Base-by-base conservation (phyloP, 306 rosid genomes). In the Alnus glutinosa region DNA sequence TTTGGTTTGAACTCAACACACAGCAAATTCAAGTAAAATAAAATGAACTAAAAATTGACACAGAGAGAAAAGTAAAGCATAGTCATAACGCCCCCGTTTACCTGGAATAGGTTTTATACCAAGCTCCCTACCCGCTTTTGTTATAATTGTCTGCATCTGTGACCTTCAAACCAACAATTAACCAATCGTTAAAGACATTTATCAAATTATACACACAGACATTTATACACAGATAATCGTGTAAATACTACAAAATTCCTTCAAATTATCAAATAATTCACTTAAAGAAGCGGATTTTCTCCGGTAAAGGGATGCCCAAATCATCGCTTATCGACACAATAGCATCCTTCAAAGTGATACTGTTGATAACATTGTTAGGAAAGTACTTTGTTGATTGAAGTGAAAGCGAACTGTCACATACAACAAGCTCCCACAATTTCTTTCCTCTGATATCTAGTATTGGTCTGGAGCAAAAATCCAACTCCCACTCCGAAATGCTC, bases 111-210 rank as follows among this genome's bases (percentile, higher is more conserved):
- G 81, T 76, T 85, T 87, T 85, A 90, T 85, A 47, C 92, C 93
- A 83, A 95, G 99, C 87, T 95, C 98, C 46, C 86, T 90, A 32
- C 98, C 88, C 0, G 98, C 97, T 77, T 90, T 95, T 84, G 98
- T 88, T 77, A 95, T 89, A 77, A 92, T 93, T 55, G 99, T 95
- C 89, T 95, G 97, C 99, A 95, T 95, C 88, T 95, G 99, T 76
- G 97, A 89, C 92, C 99, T 95, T 58, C 57, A 87, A 89, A 76
- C 80, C 88, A 86, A 66, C 68, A 67, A 75, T 67, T 9, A 18
- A 13, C 7, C 57, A 37, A 15, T 52, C 51, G 15, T 79, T 64
- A 14, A 30, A 73, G 23, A 64, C 13, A 73, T 79, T 39, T 23
- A 61, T 3, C 46, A 58, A 28, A 70, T 28, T 70, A 23, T n/a